Conservation (phyloP, 495 filamentous ascomycete genomes). For the Podospora pseudocomata region DNA sequence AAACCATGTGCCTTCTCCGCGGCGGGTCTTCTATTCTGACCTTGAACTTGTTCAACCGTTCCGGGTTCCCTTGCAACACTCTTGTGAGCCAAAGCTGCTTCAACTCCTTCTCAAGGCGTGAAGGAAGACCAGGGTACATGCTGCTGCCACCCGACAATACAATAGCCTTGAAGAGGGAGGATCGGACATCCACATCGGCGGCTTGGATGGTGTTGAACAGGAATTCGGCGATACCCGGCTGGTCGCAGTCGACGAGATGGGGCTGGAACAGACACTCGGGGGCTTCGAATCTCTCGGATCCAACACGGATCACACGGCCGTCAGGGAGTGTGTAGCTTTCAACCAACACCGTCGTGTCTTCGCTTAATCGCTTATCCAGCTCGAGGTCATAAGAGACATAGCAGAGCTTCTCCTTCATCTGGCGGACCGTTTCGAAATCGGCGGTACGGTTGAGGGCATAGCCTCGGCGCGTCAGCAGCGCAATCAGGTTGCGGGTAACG, state of each 20-base stretch:
- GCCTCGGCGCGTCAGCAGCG: conserved; percentile 86
- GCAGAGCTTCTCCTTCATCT: conserved; percentile 99
- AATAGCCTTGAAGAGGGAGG: conserved; percentile 92
- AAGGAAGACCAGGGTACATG: conserved; percentile 98
- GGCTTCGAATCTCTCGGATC: conserved; percentile 95
- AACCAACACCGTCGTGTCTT: conserved; percentile 96
- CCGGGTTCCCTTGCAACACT: conserved; percentile 83
- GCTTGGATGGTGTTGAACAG: conserved; percentile 97
- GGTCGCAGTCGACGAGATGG: conserved; percentile 95
- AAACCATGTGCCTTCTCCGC: conserved; percentile 95
- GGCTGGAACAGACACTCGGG: conserved; percentile 99
- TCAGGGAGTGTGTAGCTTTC: conserved; percentile 97
- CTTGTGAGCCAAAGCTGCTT: conserved; percentile 98
- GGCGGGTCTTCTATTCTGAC: conserved; percentile 98
- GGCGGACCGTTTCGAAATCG: conserved; percentile 97
- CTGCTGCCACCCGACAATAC: conserved; percentile 93
- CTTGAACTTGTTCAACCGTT: conserved; percentile 96
- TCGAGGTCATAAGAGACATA: conserved; percentile 98
- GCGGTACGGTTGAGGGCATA: conserved; percentile 98
- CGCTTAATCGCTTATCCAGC: conserved; percentile 89
- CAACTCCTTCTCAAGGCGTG: conserved; percentile 92
- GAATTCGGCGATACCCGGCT: conserved; percentile 93
- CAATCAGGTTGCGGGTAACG: conserved; percentile 95
- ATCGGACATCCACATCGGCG: conserved; percentile 91
- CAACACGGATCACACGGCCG: conserved; percentile 90